A percentile compares a stretch with the other conserved stretches of the same genome.
Conservation (phyloP, 192 early-diverging fungal species). For the Podila verticillata region DNA sequence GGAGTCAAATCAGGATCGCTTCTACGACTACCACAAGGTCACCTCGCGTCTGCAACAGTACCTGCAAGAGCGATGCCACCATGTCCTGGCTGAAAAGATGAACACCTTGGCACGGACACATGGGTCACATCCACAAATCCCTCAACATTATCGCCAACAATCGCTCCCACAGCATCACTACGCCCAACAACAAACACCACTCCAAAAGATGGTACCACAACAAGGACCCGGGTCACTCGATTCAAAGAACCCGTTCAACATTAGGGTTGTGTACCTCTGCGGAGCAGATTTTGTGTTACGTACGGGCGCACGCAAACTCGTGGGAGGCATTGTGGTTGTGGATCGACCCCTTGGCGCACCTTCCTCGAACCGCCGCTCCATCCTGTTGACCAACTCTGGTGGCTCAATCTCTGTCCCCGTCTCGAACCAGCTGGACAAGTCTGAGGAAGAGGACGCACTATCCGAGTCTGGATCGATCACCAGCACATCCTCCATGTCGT, state of each 20-base stretch:
- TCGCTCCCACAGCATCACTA: constrained; percentile 11
- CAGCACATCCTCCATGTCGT: background rate
- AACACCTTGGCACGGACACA: constrained; percentile 9
- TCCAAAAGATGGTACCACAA: constrained; percentile 16
- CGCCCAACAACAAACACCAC: constrained; percentile 5
- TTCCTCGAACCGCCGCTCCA: constrained; percentile 36
- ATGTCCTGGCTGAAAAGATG: constrained; percentile 21
- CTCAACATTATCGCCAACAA: constrained; percentile 2
- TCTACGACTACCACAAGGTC: constrained; percentile 45
- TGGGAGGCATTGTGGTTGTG: constrained; percentile 38
- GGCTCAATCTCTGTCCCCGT: constrained; percentile 35
- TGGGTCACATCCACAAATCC: background rate
- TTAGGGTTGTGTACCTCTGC: constrained; percentile 54
- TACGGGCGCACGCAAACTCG: constrained; percentile 45
- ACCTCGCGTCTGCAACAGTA: constrained; percentile 33
- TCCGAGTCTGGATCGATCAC: background rate
- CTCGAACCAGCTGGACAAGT: constrained; percentile 14
- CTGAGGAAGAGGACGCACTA: background rate
- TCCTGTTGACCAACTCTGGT: constrained; percentile 23
- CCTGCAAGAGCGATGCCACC: constrained; percentile 34
- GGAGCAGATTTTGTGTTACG: constrained; percentile 50
- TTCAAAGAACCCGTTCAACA: constrained; percentile 37
- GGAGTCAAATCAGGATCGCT: constrained; percentile 43
- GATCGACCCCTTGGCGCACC: constrained; percentile 39
- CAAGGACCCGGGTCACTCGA: constrained; percentile 49